Evolutionary conservation across 176 grass and related monocot genomes (phyloP), one percentile per base, ranked within the genome.

Genomic region (Musa acuminata): DNA sequence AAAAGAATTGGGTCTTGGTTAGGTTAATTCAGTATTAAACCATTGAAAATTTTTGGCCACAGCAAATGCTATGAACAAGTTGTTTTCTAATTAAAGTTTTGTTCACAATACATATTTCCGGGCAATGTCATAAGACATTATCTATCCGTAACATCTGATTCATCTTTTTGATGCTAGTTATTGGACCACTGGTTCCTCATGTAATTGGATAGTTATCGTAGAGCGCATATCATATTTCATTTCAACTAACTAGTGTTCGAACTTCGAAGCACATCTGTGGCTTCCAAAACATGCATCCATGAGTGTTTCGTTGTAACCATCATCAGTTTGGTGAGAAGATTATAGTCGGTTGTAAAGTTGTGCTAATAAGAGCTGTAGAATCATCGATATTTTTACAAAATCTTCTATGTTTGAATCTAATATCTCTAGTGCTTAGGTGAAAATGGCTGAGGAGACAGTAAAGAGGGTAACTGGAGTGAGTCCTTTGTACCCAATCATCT

Each of bases 361-460:
- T 35, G 29, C 29, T 35, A 35, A 35, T 35, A 35, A 35, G 29
- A 35, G 29, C 29, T 35, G 29, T 35, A 35, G 29, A 35, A 35
- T 35, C 3, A 35, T 35, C 3, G 3, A 35, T 64, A 22, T 23
- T 64, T 10, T 11, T 23, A 10, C 20, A 64, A 64, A 13, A 20
- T 11, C 17, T 68, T 29, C 49, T 5, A 35, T 8, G 43, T 49
- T 19, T 9, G 13, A 69, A 49, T 14, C 27, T 69, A 50, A 49
- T 8, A 19, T 50, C 1, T 16, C 12, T 81, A 25, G 7, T 50
- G 21, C 82, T 77, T 85, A 96, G 93, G 89, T 90, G 72, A 92
- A 90, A 74, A 87, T 90, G 82, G 89, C 84, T 6, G 84, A 91
- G 54, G 92, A 89, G 78, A 83, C 79, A 20, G 84, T 89, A 20